Evolutionary conservation across 352 stramenopile species (phyloP), one percentile per base, ranked within the genome.

Genomic region (Lagenidium giganteum): DNA sequence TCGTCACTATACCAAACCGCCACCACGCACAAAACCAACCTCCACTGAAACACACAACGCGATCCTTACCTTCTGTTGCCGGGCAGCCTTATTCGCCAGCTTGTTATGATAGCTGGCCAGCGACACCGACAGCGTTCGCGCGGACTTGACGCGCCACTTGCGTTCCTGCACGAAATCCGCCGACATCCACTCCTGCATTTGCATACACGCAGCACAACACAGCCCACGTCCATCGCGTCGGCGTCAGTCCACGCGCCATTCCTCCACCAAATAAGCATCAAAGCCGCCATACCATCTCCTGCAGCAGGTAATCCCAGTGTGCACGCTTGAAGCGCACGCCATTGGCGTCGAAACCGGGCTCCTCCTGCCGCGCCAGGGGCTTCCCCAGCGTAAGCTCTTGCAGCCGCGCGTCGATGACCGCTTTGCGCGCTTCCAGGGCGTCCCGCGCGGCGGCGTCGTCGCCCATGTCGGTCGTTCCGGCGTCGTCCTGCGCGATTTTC

Each of bases 151-250:
- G 18, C 93, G 81, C 64, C 84, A 93, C 51, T 91, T 88, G 33
- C 86, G 67, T 58, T 98, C 93, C 45, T 95, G 76, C 23, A 60
- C 45, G 61, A 98, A 98, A 48, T 98, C 93, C 1, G 86, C 82
- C 5, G 89, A 70, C 85, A 98, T 96, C 93, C 92, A 98, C 51
- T 87, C 69, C 74, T 67, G 17, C 38, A 43, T 4, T n/a, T 6
- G 20, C n/a, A 45, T 13, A 39, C 0, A 37, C 7, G 50, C 17
- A 42, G 6, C 3, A 16, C 26, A 34, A 38, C 14, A 29, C 9
- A 20, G 5, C n/a, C 14, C 42, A 18, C 38, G 16, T 3, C 22
- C n/a, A 40, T 20, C 21, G 18, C 8, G 18, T 21, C 20, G 16
- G 9, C 9, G 3, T 45, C 17, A 13, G 24, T 22, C 13, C 17